These are phyloP conservation scores for Eutrema japonicum DNA, from an alignment of 345 rosid species.

Conservation along the genomic window DNA sequence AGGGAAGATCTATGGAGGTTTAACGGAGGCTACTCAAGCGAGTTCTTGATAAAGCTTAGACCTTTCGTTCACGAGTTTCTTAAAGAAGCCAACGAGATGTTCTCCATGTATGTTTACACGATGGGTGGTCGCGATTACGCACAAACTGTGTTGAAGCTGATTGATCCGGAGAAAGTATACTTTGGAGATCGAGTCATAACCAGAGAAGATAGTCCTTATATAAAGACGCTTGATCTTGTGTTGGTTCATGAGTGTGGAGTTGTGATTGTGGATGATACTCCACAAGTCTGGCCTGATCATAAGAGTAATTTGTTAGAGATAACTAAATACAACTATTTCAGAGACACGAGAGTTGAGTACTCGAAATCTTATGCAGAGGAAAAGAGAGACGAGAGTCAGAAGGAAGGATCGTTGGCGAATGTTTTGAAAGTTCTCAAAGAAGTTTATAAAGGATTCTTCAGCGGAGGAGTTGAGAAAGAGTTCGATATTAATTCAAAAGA, in stretches of 20 bases:
- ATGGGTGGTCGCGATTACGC: slow-evolving; percentile 1
- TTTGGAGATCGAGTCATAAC: slow-evolving; percentile 10
- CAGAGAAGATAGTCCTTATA: slow-evolving; percentile 1
- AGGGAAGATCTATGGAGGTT: background rate
- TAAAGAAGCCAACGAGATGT: slow-evolving; percentile 18
- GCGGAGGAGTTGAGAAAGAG: background rate
- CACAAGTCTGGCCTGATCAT: slow-evolving; percentile 20
- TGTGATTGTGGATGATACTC: slow-evolving; percentile 30
- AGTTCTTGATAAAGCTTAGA: slow-evolving; percentile 18
- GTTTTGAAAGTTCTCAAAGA: slow-evolving; percentile 42
- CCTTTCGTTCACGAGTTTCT: slow-evolving; percentile 26
- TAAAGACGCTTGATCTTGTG: slow-evolving; percentile 30
- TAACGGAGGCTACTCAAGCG: background rate
- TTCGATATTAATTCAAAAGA: background rate
- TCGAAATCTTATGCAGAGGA: slow-evolving; percentile 31
- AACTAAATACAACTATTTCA: slow-evolving; percentile 52
- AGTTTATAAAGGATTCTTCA: slow-evolving; percentile 15
- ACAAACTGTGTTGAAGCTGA: background rate
- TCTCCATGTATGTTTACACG: slow-evolving; percentile 33
- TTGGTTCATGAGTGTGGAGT: slow-evolving; percentile 21
- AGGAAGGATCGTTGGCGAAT: slow-evolving; percentile 46
- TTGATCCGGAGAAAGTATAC: slow-evolving; percentile 22
- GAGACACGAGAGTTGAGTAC: slow-evolving; percentile 51
- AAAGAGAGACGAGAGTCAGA: slow-evolving; percentile 54
- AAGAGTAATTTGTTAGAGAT: slow-evolving; percentile 16